Evolutionary conservation across 345 rosid genomes (phyloP), one percentile per base, ranked within the genome.

Genomic region (Camelina sativa): DNA sequence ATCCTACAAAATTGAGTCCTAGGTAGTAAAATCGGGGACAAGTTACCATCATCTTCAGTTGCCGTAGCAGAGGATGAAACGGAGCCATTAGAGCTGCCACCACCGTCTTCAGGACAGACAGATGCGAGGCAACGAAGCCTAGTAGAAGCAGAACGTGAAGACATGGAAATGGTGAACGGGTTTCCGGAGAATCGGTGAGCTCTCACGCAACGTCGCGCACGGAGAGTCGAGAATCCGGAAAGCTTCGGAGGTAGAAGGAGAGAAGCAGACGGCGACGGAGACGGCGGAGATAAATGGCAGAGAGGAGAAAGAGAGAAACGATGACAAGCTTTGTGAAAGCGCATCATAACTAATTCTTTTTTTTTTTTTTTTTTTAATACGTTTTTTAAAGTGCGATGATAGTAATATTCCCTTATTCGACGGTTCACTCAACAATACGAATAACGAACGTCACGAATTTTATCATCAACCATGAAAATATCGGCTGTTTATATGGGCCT

Each of bases 11-110:
- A 40, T 16, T 22, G 62, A 52, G 46, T 62, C 13, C 43, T 40
- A 40, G 13, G 35, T 43, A 43, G 62, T 41, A 25, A 23, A 8
- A 11, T 23, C 25, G 25, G 13, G 40, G 34, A 2, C 11, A 11
- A 32, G 44, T 64, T 65, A 86, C 96, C 98, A 60, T 86, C 90
- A 44, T 86, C 87, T 55, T 84, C 88, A 62, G 79, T 7, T 15
- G 34, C 44, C 8, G 56, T 3, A 3, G 87, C 68, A 44, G 90
- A 58, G 60, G 85, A 71, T 64, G 82, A 50, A 22, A 65, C 55
- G 1, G 81, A 72, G 62, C 75, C 87, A 61, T 76, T 76, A 57
- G 81, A 56, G 63, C 74, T 73, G 8, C 80, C 75, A 58, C 80
- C 80, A 37, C 73, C 85, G 71, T 83, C 83, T 83, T 90, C 95